A percentile compares a stretch with the other conserved stretches of the same genome.
phyloP scores from a whole-genome alignment of 768 basidiomycete species.

The Leccinum olivaceopallidum region DNA sequence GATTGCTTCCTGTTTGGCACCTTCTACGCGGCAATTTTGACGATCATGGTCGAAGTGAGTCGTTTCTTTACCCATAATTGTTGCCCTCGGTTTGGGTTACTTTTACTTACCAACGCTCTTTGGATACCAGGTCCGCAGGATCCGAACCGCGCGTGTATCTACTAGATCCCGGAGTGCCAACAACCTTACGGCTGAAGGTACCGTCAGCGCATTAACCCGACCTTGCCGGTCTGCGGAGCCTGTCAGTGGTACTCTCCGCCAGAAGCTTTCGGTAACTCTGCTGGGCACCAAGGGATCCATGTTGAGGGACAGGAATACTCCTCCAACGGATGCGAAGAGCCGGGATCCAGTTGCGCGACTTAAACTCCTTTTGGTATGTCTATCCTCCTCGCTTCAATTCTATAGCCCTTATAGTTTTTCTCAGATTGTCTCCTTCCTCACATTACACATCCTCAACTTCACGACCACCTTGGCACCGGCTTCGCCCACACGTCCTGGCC shows the following conservation, averaged over 20 bases:
- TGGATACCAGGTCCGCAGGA: slow-evolving; percentile 61
- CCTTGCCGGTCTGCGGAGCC: slow-evolving; percentile 22
- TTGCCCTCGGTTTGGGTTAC: not conserved
- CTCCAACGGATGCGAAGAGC: slow-evolving; percentile 44
- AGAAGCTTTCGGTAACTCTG: slow-evolving; percentile 32
- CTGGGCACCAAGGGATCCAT: slow-evolving; percentile 55
- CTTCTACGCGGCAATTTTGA: slow-evolving; percentile 85
- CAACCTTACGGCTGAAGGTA: slow-evolving; percentile 31
- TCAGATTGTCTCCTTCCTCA: slow-evolving; percentile 88
- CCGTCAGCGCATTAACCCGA: slow-evolving; percentile 31
- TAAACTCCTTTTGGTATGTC: slow-evolving; percentile 79
- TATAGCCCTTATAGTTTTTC: slow-evolving; percentile 4
- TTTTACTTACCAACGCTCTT: slow-evolving; percentile 11
- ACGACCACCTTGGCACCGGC: slow-evolving; percentile 83
- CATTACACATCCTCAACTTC: slow-evolving; percentile 89
- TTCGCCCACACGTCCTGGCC: slow-evolving; percentile 48
- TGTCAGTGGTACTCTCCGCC: slow-evolving; percentile 14
- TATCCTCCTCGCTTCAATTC: not conserved
- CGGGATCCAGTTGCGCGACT: slow-evolving; percentile 85
- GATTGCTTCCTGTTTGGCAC: slow-evolving; percentile 91
- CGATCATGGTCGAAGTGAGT: slow-evolving; percentile 93
- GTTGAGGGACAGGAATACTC: slow-evolving; percentile 42
- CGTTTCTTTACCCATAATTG: slow-evolving; percentile 7
- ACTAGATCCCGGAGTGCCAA: slow-evolving; percentile 37
- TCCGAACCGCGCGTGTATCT: slow-evolving; percentile 60